These are phyloP conservation scores for Pestalotiopsis sp. DNA, from an alignment of 2,329 filamentous ascomycete species.

Conservation along the genomic window DNA sequence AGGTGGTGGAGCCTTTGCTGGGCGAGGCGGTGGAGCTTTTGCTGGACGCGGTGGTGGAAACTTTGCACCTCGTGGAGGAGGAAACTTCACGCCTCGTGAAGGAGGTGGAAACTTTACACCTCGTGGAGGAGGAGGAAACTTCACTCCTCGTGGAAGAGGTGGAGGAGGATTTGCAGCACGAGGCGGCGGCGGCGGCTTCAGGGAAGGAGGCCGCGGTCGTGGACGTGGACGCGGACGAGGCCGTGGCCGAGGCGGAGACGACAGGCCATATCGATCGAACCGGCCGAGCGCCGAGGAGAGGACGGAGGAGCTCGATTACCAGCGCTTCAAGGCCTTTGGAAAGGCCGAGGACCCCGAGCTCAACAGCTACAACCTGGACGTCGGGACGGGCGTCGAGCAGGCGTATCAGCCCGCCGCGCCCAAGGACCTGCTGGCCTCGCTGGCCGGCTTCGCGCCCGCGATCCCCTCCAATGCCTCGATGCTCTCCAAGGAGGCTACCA, in stretches of 20 bases:
- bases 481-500: slow-evolving; percentile 34
- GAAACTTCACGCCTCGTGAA: background rate
- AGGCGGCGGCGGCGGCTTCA: slow-evolving; percentile 5
- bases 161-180: background rate
- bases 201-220: background rate
- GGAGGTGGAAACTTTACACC: slow-evolving; percentile 11
- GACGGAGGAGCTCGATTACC: slow-evolving; percentile 12
- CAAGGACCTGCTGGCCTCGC: slow-evolving; percentile 27
- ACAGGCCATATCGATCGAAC: slow-evolving; percentile 5
- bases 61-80: slow-evolving; percentile 8
- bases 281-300: background rate
- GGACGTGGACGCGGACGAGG: slow-evolving; percentile 8
- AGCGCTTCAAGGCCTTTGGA: slow-evolving; percentile 14
- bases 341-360: slow-evolving; percentile 20
- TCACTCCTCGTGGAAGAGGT: slow-evolving; percentile 10
- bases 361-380: slow-evolving; percentile 23
- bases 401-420: slow-evolving; percentile 33
- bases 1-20: slow-evolving; percentile 10
- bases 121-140: background rate
- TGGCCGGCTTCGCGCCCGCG: slow-evolving; percentile 39
- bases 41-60: slow-evolving; percentile 8
- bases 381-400: slow-evolving; percentile 30
- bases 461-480: slow-evolving; percentile 31
- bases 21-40: slow-evolving; percentile 3
- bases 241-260: slow-evolving; percentile 9